Evolutionary conservation across 768 basidiomycete species (phyloP).

Genomic region (Sutorius australiensis): DNA sequence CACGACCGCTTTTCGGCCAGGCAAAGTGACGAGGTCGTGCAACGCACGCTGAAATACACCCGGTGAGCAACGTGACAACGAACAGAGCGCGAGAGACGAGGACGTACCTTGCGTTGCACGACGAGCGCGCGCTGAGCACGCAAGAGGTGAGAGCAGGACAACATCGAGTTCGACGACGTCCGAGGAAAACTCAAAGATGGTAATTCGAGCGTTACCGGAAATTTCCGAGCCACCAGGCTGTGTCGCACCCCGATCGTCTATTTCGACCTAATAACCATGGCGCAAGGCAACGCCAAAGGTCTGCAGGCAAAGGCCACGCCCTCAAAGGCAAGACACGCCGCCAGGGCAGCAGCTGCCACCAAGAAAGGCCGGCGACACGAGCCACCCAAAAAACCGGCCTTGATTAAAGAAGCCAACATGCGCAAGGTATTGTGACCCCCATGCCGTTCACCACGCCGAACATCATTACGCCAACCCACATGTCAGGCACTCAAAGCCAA

Average conservation of each 20-base stretch:
- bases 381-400: slow-evolving; percentile 74
- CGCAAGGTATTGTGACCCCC: slow-evolving; percentile 52
- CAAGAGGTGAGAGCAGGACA: slow-evolving; percentile 43
- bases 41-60: slow-evolving; percentile 54
- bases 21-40: slow-evolving; percentile 66
- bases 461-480: not conserved
- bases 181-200: not conserved
- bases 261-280: slow-evolving; percentile 40
- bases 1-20: slow-evolving; percentile 61
- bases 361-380: slow-evolving; percentile 80
- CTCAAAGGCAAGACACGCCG: slow-evolving; percentile 49
- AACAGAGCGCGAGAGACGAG: not conserved
- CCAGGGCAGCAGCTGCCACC: slow-evolving; percentile 62
- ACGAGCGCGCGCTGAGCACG: slow-evolving; percentile 51
- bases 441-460: not conserved
- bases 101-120: slow-evolving; percentile 43
- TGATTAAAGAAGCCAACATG: slow-evolving; percentile 73
- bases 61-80: not conserved
- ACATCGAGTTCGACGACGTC: slow-evolving; percentile 32
- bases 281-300: slow-evolving; percentile 85
- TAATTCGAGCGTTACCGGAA: slow-evolving; percentile 19
- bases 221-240: slow-evolving; percentile 14
- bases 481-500: slow-evolving; percentile 77
- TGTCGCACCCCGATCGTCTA: not conserved
- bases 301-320: slow-evolving; percentile 49